Conservation (phyloP, 2,329 filamentous ascomycete genomes). For the Paraphoma sp. region DNA sequence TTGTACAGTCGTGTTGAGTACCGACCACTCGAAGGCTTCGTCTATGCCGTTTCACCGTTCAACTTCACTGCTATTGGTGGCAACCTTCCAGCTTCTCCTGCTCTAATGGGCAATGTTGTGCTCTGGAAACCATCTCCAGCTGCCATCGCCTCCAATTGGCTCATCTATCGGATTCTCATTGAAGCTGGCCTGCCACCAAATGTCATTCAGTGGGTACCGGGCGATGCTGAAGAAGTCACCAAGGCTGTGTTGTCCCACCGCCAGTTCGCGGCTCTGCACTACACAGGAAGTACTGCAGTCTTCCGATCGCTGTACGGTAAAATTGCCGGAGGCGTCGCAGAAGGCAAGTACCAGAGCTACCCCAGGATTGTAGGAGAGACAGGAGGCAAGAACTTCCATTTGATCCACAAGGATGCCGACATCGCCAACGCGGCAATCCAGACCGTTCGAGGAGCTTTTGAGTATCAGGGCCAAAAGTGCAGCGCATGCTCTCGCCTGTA, state of each 20-base stretch:
- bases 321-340: slow-evolving; percentile 81
- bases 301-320: slow-evolving; percentile 89
- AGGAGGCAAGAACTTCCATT: slow-evolving; percentile 92
- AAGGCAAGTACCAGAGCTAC: slow-evolving; percentile 83
- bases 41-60: slow-evolving; percentile 93
- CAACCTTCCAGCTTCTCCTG: slow-evolving; percentile 83
- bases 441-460: slow-evolving; percentile 85
- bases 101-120: slow-evolving; percentile 91
- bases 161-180: slow-evolving; percentile 87
- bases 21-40: slow-evolving; percentile 89
- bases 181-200: slow-evolving; percentile 89
- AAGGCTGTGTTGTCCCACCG: slow-evolving; percentile 76
- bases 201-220: slow-evolving; percentile 93
- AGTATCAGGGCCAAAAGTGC: slow-evolving; percentile 93
- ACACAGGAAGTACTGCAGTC: slow-evolving; percentile 89
- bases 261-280: slow-evolving; percentile 90
- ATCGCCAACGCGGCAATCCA: slow-evolving; percentile 79
- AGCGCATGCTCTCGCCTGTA: slow-evolving; percentile 83
- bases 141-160: slow-evolving; percentile 88
- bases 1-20: slow-evolving; percentile 73
- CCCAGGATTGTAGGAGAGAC: slow-evolving; percentile 90
- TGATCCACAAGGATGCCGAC: slow-evolving; percentile 79
- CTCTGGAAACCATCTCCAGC: slow-evolving; percentile 96
- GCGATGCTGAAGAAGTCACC: slow-evolving; percentile 84
- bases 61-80: slow-evolving; percentile 97